These are phyloP conservation scores for Fusarium setosum DNA, from an alignment of 2,329 filamentous ascomycete genomes.

Conservation along the genomic window DNA sequence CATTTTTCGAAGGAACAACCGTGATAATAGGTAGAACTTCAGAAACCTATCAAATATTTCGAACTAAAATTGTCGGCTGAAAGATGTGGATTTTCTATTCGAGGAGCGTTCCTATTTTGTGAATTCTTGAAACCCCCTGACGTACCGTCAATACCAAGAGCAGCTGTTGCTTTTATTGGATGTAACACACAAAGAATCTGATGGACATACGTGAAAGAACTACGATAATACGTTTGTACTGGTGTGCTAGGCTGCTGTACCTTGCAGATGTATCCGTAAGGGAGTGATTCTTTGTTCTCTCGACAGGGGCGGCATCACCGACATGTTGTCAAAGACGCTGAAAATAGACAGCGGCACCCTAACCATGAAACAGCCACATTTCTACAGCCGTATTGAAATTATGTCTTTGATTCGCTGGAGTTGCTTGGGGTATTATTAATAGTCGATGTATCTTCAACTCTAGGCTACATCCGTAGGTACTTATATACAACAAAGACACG, in stretches of 20 bases:
- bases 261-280: neutral
- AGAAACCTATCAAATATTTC: neutral
- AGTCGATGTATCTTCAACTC: neutral
- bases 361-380: slow-evolving; percentile 1
- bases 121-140: neutral
- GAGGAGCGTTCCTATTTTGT: neutral
- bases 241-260: neutral
- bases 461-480: neutral
- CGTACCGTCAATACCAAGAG: neutral
- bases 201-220: neutral
- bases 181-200: neutral
- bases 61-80: too few species aligned
- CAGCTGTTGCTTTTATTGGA: slow-evolving; percentile 22
- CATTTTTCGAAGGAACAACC: neutral
- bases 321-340: neutral
- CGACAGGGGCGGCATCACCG: neutral
- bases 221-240: neutral
- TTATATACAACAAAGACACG: neutral
- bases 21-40: neutral
- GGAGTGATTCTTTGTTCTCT: slow-evolving; percentile 34
- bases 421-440: slow-evolving; percentile 3
- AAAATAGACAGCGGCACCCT: slow-evolving; percentile 7
- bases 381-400: too few species aligned
- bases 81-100: too few species aligned
- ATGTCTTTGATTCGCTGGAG: neutral